phyloP scores from a whole-genome alignment of 805 yeast species.

The Ogataea degrootiae region DNA sequence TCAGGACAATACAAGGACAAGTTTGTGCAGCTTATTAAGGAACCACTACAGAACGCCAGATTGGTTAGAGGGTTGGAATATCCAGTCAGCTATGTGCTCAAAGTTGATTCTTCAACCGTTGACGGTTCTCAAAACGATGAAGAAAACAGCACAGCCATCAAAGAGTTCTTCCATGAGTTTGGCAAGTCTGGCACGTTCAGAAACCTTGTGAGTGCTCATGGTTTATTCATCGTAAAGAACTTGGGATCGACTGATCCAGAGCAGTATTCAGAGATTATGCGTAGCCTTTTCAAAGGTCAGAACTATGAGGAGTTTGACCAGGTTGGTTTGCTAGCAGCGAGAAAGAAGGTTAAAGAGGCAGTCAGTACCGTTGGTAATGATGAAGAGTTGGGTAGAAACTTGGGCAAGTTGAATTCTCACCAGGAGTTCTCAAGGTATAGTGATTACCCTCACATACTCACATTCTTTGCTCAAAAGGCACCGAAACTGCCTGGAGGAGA shows the following conservation, averaged over 20 bases:
- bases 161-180: conserved; percentile 8
- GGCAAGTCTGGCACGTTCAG: conserved; percentile 4
- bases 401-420: conserved; percentile 16
- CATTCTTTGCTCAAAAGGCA: conserved; percentile 19
- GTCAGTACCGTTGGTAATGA: conserved; percentile 16
- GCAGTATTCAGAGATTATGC: conserved; percentile 7
- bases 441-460: conserved; percentile 18
- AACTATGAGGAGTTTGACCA: conserved; percentile 12
- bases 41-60: neutral
- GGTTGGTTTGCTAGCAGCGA: conserved; percentile 14
- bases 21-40: conserved; percentile 1
- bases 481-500: conserved; percentile 18
- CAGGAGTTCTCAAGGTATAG: conserved; percentile 23
- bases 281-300: conserved; percentile 4
- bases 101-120: neutral
- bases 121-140: neutral
- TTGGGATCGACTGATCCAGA: conserved; percentile 6
- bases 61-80: conserved; percentile 8
- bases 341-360: conserved; percentile 7
- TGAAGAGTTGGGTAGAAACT: conserved; percentile 9
- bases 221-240: conserved; percentile 8
- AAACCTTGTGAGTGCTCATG: conserved; percentile 8
- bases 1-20: conserved; percentile 2
- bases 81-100: conserved; percentile 1
- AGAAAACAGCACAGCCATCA: neutral